Evolutionary conservation across 352 stramenopile genomes (phyloP), one percentile per base, ranked within the genome.

Genomic region (Blastocystis sp.): DNA sequence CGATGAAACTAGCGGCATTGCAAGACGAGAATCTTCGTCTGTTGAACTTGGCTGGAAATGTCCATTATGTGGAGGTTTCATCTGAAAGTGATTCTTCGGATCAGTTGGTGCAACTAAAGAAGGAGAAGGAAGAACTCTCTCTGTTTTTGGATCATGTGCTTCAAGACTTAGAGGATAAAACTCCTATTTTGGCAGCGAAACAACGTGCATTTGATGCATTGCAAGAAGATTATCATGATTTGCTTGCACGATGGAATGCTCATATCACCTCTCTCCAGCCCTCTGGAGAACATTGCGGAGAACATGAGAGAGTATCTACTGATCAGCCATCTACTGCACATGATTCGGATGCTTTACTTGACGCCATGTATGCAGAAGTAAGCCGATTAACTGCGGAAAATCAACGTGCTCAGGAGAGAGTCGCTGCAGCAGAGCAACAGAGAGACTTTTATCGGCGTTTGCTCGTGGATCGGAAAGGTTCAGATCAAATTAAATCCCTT

Each of bases 121-220:
- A n/a, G 6, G 34, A 77, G 39, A 8, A 45, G 50, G 66, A 77
- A 15, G 66, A 77, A 45, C 29, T 77, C 13, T 23, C 29, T 18
- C 20, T 77, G 26, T 80, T 45, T 64, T 41, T 80, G n/a, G 5
- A 64, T 6, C 41, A 61, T 39, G 37, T 80, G 1, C 70, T 80
- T n/a, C 70, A 63, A 23, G 70, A 80, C 11, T 15, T 80, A 23
- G 70, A 80, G 37, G 70, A 80, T n/a, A 61, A 62, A 64, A 80
- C 70, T 43, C 70, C 70, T 18, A 15, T 80, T 20, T 15, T 80
- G 45, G 2, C 9, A 43, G 43, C 3, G 1, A 15, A 37, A 20
- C 23, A 62, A 8, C 3, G 18, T 2, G 23, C 45, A 20, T 80
- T 61, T 41, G 70, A 80, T 5, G 23, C 43, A 37, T 20, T 80